A percentile compares a stretch with the other conserved stretches of the same genome.
These are phyloP conservation scores for Purpureocillium takamizusanense DNA, from an alignment of 2,329 filamentous ascomycete species.

Conservation along the genomic window DNA sequence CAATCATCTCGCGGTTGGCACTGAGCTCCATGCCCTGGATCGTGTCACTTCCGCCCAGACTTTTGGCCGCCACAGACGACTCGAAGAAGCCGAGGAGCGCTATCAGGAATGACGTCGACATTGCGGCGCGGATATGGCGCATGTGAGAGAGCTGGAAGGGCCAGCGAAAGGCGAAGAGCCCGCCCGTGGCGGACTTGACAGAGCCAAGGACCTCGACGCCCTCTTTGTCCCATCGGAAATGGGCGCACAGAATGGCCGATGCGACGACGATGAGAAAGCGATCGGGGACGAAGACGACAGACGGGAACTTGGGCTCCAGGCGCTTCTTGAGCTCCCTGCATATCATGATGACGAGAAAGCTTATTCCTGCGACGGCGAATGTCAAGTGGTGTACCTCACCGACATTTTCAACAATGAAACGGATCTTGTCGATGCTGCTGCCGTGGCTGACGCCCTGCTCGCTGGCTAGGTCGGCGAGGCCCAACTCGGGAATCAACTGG, in stretches of 20 bases:
- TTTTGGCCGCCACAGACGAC: slow-evolving; percentile 91
- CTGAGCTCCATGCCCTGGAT: slow-evolving; percentile 77
- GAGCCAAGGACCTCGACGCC: slow-evolving; percentile 79
- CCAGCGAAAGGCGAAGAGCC: slow-evolving; percentile 72
- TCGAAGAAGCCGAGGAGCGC: slow-evolving; percentile 97
- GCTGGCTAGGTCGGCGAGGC: slow-evolving; percentile 59
- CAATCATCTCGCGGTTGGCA: slow-evolving; percentile 87
- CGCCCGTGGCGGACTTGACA: slow-evolving; percentile 65
- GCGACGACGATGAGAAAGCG: slow-evolving; percentile 82
- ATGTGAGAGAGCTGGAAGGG: slow-evolving; percentile 72
- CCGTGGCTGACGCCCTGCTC: slow-evolving; percentile 64
- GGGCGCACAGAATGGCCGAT: slow-evolving; percentile 71
- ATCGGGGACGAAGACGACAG: slow-evolving; percentile 83
- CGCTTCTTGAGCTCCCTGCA: slow-evolving; percentile 76
- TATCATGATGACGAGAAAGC: slow-evolving; percentile 86
- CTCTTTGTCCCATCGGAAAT: slow-evolving; percentile 65
- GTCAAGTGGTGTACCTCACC: slow-evolving; percentile 65
- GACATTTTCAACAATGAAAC: slow-evolving; percentile 65
- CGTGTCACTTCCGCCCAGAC: slow-evolving; percentile 59
- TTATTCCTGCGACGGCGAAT: slow-evolving; percentile 63
- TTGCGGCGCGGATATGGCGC: slow-evolving; percentile 72
- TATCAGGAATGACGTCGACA: slow-evolving; percentile 89
- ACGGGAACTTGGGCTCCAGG: slow-evolving; percentile 69
- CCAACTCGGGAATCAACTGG: slow-evolving; percentile 85
- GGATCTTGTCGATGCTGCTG: slow-evolving; percentile 76